Base-by-base conservation (phyloP, 2,329 filamentous ascomycete species). In the Hypoxylon sp. region DNA sequence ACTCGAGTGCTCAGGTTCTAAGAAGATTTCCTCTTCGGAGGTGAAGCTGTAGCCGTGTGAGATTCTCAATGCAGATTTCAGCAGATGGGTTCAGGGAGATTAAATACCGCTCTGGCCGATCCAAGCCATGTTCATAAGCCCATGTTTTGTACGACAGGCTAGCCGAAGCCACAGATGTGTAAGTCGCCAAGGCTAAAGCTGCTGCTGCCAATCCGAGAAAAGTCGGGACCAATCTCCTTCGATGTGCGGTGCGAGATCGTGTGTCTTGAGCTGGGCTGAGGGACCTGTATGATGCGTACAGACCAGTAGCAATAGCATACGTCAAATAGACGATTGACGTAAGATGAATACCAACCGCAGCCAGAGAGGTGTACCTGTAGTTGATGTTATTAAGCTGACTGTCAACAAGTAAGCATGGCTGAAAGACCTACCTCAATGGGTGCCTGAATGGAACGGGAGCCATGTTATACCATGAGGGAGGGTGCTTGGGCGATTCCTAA, bases 141-240 rank as follows among this genome's bases (percentile, higher is more conserved):
- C 79, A 81, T 12, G 74, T 76, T 18, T 69, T 72, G 64, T 80
- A 81, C 2, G 79, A 81, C 14, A 80, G 66, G 2, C 61, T 67
- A 9, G 75, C 72, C 28, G 76, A 78, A 20, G 65, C 58, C n/a
- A 72, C 33, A 20, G 70, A 71, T 0, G 77, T 76, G 28, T 75
- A 77, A 20, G 72, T 53, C 0, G 78, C 77, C 22, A 74, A 61
- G 12, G 51, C 61, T 12, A 80, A 65, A 4, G 76, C 71, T 0
- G 76, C 61, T 11, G 68, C 48, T 2, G 79, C 76, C 0, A 80
- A 69, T 4, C 70, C 74, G 6, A 74, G 62, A 53, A 80, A 81
- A n/a, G 73, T 61, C 2, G 76, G 74, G 2, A 72, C 71, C 20
- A 80, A 64, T 65, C 71, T 78, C 32, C 62, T 70, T 22, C 79